These are phyloP conservation scores for Colletotrichum sansevieriae DNA, from an alignment of 2,329 filamentous ascomycete genomes.

Conservation along the genomic window DNA sequence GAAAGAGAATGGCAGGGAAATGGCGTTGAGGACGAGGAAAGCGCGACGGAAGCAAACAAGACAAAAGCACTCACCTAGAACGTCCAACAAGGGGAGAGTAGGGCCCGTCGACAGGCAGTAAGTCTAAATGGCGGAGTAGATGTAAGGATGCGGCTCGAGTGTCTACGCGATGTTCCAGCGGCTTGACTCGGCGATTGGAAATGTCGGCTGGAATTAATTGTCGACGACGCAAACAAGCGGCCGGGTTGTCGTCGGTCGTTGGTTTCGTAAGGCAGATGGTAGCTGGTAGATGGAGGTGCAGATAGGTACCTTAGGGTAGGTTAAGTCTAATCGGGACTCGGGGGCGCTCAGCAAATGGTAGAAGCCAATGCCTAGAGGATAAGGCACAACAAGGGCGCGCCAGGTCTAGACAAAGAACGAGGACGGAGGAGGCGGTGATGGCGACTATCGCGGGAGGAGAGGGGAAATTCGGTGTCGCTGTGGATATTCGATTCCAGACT, in stretches of 20 bases:
- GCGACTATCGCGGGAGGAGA: conserved; percentile 26
- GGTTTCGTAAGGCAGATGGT: conserved; percentile 1
- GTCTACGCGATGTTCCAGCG: conserved; percentile 23
- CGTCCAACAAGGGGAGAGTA: conserved; percentile 11
- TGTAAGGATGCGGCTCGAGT: conserved; percentile 4
- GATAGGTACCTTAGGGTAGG: not conserved
- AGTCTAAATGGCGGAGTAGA: conserved; percentile 10
- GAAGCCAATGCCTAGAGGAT: conserved; percentile 15
- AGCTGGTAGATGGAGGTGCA: too few species aligned
- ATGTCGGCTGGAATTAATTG: conserved; percentile 13
- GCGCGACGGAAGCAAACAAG: not conserved
- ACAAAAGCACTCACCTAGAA: conserved; percentile 32
- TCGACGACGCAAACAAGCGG: conserved; percentile 20
- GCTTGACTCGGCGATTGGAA: conserved; percentile 15
- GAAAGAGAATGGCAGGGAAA: conserved; percentile 5
- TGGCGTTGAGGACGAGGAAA: not conserved
- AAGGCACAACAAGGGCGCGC: conserved; percentile 13
- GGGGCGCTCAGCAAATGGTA: conserved; percentile 11
- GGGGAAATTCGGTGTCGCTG: conserved; percentile 24
- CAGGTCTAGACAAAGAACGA: conserved; percentile 18
- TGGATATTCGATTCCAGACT: conserved; percentile 2
- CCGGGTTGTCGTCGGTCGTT: conserved; percentile 6
- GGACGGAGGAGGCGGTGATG: conserved; percentile 26
- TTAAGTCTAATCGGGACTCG: conserved; percentile 17
- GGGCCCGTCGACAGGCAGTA: conserved; percentile 26